Base-by-base conservation (phyloP, 2,329 filamentous ascomycete genomes). In the Paracorniculantispora psalliotae region DNA sequence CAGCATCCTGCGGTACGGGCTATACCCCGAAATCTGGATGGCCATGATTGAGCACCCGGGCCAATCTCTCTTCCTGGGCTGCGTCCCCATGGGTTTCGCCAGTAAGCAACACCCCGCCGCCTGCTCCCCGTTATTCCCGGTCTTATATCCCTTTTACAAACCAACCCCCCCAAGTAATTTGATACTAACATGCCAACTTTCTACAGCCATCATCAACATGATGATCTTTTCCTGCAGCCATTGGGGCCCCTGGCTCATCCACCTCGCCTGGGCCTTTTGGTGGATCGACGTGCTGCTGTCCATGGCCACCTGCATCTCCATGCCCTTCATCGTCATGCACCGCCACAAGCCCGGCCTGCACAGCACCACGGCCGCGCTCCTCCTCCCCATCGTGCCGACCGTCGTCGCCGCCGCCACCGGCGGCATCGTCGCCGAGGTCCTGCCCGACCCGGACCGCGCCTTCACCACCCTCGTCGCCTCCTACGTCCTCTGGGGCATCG, bases 401-500 rank as follows among this genome's bases (percentile, higher is more conserved):
- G 81, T 90, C 37, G 86, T 90, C 54, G 84, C 85, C 1, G 78
- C 87, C 0, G 84, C 83, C 1, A 80, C 83, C 0, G 87, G 88
- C 3, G 83, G 81, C n/a, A 75, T 87, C 57, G 76, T 90, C 1
- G 85, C 87, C 6, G 77, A 79, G n/a, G 75, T 81, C 15, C 76
- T 91, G 0, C 78, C 80, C 1, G 74, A 85, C 62, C 71, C 73
- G 1, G 69, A 77, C 19, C 78, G 85, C 63, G 83, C 83, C 4
- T 69, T 88, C 21, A 80, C 79, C 39, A 90, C 87, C 0, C 66
- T 90, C 23, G 73, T 89, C n/a, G 76, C 77, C 17, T 85, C 79
- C 3, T 91, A 90, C 67, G 74, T 89, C 17, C 80, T 90, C 63
- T 90, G 85, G 85, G 87, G 87, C 0, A 82, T 84, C 59, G 84